phyloP scores from a whole-genome alignment of 2,329 filamentous ascomycete species.

The Neocucurbitaria cava region DNA sequence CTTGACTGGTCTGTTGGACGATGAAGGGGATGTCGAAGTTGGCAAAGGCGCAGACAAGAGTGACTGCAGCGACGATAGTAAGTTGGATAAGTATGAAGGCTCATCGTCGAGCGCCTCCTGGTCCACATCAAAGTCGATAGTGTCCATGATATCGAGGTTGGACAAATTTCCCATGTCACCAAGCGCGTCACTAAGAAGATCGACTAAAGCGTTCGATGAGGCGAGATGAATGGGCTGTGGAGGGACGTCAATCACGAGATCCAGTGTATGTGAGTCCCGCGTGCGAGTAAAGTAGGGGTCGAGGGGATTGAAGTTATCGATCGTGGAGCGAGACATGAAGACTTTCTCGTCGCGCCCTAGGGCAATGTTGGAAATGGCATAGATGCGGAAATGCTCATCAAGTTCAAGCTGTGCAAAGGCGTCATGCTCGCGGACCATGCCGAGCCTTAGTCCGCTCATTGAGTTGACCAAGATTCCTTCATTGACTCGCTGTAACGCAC shows the following conservation, averaged over 20 bases:
- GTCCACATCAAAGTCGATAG: constrained; percentile 35
- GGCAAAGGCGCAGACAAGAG: constrained; percentile 38
- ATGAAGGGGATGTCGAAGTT: constrained; percentile 15
- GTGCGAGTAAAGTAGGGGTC: constrained; percentile 86
- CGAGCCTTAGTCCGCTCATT: constrained; percentile 67
- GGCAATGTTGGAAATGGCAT: constrained; percentile 79
- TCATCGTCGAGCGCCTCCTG: constrained; percentile 30
- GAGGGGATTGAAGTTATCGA: constrained; percentile 71
- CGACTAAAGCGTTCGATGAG: constrained; percentile 21
- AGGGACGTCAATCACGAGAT: constrained; percentile 70
- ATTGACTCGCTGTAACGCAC: constrained; percentile 62
- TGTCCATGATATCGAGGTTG: constrained; percentile 27
- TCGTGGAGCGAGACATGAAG: constrained; percentile 75
- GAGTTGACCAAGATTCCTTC: constrained; percentile 68
- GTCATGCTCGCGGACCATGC: constrained; percentile 70
- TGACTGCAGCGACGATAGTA: constrained; percentile 47
- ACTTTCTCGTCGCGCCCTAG: constrained; percentile 89
- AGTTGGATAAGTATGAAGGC: constrained; percentile 40
- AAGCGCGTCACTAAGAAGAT: constrained; percentile 31
- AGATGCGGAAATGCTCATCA: constrained; percentile 70
- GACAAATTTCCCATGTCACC: constrained; percentile 34
- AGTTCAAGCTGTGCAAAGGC: constrained; percentile 39
- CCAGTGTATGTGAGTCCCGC: constrained; percentile 74
- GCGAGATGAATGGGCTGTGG: constrained; percentile 28
- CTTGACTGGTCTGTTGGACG: constrained; percentile 11